Evolutionary conservation across 2,329 filamentous ascomycete genomes (phyloP).

Genomic region (Claviceps sp.): DNA sequence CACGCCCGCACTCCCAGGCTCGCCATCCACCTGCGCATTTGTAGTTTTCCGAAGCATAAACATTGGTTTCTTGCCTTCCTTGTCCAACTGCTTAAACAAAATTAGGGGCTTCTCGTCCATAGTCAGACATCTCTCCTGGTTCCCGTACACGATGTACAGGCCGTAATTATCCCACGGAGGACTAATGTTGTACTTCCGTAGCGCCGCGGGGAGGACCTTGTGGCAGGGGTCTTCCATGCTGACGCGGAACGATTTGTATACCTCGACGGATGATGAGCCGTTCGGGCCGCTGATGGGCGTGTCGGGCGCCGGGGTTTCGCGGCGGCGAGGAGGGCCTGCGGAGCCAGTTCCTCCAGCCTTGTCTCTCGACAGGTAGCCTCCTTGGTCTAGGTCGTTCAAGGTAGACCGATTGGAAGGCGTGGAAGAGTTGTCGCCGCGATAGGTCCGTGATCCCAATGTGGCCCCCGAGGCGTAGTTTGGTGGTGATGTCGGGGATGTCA

Average conservation of each 20-base stretch:
- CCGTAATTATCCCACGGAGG: slow-evolving; percentile 97
- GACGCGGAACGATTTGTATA: slow-evolving; percentile 97
- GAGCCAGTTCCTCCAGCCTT: slow-evolving; percentile 10
- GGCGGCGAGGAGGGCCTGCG: slow-evolving; percentile 36
- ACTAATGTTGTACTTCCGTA: slow-evolving; percentile 97
- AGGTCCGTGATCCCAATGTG: slow-evolving; percentile 48
- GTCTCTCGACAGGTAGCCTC: slow-evolving; percentile 17
- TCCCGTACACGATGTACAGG: slow-evolving; percentile 96
- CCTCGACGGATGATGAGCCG: slow-evolving; percentile 61
- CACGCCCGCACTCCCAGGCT: slow-evolving; percentile 41
- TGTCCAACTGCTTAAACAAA: slow-evolving; percentile 92
- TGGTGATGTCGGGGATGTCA: slow-evolving; percentile 58
- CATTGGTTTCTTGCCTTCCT: slow-evolving; percentile 97
- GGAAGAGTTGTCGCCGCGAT: slow-evolving; percentile 38
- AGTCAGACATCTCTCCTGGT: slow-evolving; percentile 86
- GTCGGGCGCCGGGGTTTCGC: slow-evolving; percentile 49
- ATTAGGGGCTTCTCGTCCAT: slow-evolving; percentile 90
- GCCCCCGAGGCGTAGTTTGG: slow-evolving; percentile 38
- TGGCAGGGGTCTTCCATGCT: slow-evolving; percentile 97
- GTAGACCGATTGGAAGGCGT: slow-evolving; percentile 41
- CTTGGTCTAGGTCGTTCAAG: slow-evolving; percentile 36
- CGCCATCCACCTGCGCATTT: slow-evolving; percentile 37
- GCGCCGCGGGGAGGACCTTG: slow-evolving; percentile 86
- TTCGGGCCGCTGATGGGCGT: slow-evolving; percentile 45
- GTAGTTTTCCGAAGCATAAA: slow-evolving; percentile 80